Evolutionary conservation across 441 rosid genomes (phyloP), one percentile per base, ranked within the genome.

Genomic region (Pelargonium citronellum): DNA sequence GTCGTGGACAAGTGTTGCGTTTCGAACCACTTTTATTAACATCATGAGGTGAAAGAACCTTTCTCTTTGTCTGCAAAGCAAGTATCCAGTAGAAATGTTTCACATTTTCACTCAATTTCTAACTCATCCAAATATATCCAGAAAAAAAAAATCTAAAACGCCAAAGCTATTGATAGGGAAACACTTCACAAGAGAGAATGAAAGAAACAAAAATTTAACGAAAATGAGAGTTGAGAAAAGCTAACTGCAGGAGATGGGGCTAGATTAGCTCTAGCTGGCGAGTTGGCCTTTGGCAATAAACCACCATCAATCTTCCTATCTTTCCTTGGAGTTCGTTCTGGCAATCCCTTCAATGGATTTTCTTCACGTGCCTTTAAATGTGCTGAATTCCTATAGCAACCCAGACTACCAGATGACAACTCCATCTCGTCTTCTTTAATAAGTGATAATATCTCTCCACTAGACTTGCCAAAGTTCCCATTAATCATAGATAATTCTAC

Each of bases 401-500:
- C 83, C 58, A 79, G 17, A 15, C 68, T 74, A 70, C 79, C 79
- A 0, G 78, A 78, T 37, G 73, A 15, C 4, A 85, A 83, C 74
- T 87, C 90, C 68, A 58, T 70, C 46, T 72, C 82, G 60, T 84
- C 88, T 79, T 90, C 97, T 62, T 84, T 84, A 70, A 87, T 90
- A 43, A 75, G 72, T 6, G 90, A 66, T 74, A 91, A 76, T 75
- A 65, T 69, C 43, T 73, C 82, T 69, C 89, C 87, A 64, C 80
- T 75, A 73, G 69, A 17, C 34, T 76, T 74, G 30, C 81, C 77
- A 66, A 41, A 17, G 74, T 74, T 78, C 69, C 86, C 87, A 67
- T 88, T 87, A 66, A 95, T 84, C 83, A 85, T 83, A 44, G 93
- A 90, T 66, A 95, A 78, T 70, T 95, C 99, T 4, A 19, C n/a